A percentile compares a stretch with the other conserved stretches of the same genome.
Conservation (phyloP, 768 basidiomycete species). For the Austroboletus eburneus region DNA sequence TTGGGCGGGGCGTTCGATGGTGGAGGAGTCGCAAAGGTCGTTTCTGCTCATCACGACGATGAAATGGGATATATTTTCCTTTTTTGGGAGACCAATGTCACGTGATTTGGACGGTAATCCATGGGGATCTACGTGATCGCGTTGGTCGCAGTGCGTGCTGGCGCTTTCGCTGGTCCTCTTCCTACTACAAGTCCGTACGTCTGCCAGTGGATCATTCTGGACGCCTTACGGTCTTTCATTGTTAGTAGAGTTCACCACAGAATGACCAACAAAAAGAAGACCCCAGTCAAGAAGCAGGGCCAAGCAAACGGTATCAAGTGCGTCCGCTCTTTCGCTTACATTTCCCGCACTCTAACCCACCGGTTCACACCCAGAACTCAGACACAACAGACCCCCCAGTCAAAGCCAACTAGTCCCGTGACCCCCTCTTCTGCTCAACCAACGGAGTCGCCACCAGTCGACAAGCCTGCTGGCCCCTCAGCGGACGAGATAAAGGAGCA, state of each 20-base stretch:
- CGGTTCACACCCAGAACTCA: constrained; percentile 18
- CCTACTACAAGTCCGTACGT: background rate
- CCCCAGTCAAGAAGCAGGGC: constrained; percentile 24
- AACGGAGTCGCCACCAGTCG: constrained; percentile 6
- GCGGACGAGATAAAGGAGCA: constrained; percentile 64
- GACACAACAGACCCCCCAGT: background rate
- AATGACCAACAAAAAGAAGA: constrained; percentile 33
- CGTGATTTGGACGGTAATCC: constrained; percentile 6
- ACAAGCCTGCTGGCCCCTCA: constrained; percentile 32
- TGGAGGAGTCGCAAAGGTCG: background rate
- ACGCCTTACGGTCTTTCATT: constrained; percentile 5
- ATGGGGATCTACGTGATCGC: constrained; percentile 1
- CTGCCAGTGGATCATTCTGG: constrained; percentile 3
- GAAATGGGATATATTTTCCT: constrained; percentile 11
- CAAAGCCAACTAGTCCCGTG: constrained; percentile 14
- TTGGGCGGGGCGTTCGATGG: constrained; percentile 6
- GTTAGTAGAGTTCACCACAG: constrained; percentile 1
- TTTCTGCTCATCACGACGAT: background rate
- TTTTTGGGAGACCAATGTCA: background rate
- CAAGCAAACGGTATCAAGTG: constrained; percentile 27
- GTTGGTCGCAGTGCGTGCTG: background rate
- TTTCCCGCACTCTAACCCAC: background rate
- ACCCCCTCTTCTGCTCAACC: constrained; percentile 16
- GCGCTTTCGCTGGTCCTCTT: background rate
- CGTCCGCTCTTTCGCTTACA: constrained; percentile 1